These are phyloP conservation scores for Peronospora farinosa DNA, from an alignment of 352 stramenopile genomes.

Conservation along the genomic window DNA sequence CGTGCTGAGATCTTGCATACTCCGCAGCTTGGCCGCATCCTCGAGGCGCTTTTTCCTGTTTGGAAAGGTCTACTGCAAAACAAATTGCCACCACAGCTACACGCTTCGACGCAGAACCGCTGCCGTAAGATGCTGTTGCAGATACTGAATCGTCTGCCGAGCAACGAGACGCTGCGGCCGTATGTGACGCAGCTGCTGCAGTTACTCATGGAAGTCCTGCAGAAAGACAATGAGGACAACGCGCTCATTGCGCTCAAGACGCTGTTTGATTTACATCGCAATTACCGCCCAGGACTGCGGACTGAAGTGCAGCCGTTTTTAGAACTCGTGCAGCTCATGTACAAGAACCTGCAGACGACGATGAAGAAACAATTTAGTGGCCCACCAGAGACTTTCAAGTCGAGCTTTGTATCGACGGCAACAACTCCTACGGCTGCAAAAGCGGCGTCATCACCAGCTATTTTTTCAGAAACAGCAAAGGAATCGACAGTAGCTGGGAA, in stretches of 20 bases:
- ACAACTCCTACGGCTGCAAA: constrained; percentile 22
- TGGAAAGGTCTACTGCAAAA: constrained; percentile 82
- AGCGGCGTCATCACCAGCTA: constrained; percentile 7
- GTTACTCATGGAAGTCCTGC: constrained; percentile 90
- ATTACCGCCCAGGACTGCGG: constrained; percentile 87
- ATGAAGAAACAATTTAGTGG: constrained; percentile 83
- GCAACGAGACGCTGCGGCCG: constrained; percentile 91
- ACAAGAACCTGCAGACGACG: constrained; percentile 79
- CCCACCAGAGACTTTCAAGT: constrained; percentile 33
- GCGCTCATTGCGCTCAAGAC: constrained; percentile 91
- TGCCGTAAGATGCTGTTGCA: constrained; percentile 91
- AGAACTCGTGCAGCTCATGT: constrained; percentile 86
- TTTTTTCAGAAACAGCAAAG: constrained; percentile 10
- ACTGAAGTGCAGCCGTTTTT: constrained; percentile 88
- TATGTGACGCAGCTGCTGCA: constrained; percentile 90
- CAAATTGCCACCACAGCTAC: constrained; percentile 68
- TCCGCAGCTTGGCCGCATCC: constrained; percentile 84
- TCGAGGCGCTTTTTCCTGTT: constrained; percentile 88
- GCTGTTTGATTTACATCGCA: constrained; percentile 96
- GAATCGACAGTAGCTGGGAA: constrained; percentile 2
- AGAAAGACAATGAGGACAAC: constrained; percentile 96
- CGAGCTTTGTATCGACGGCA: constrained; percentile 14
- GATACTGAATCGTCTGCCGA: constrained; percentile 91
- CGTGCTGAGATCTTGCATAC: constrained; percentile 86
- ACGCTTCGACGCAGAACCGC: constrained; percentile 73